These are phyloP conservation scores for Clausena lansium DNA, from an alignment of 345 rosid genomes.

Conservation along the genomic window DNA sequence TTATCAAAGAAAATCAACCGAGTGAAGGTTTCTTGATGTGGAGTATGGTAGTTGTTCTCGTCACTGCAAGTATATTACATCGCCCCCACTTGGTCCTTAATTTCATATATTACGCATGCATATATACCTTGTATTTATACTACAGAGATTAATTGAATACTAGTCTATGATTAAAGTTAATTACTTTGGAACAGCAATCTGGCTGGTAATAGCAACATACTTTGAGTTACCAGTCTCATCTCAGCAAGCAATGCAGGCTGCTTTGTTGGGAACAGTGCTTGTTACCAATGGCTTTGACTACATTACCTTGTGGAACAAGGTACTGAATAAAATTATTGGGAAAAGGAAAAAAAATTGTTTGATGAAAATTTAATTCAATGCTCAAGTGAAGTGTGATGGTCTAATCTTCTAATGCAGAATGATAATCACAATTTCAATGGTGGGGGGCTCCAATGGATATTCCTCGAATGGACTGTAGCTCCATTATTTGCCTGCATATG, in stretches of 20 bases:
- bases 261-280: constrained; percentile 31
- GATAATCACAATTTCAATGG: constrained; percentile 28
- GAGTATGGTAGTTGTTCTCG: constrained; percentile 34
- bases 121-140: too few species aligned
- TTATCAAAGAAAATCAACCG: constrained; percentile 32
- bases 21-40: constrained; percentile 40
- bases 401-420: constrained; percentile 19
- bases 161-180: too few species aligned
- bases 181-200: constrained; percentile 26
- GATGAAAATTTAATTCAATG: neutral
- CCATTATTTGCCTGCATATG: constrained; percentile 27
- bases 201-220: constrained; percentile 34
- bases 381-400: neutral
- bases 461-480: constrained; percentile 35
- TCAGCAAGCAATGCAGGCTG: constrained; percentile 30
- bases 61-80: constrained; percentile 25
- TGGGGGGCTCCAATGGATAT: constrained; percentile 29
- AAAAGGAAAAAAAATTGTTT: neutral
- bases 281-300: constrained; percentile 22
- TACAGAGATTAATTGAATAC: neutral
- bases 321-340: neutral
- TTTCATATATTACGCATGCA: neutral
- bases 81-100: neutral
- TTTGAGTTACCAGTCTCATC: constrained; percentile 37
- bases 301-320: constrained; percentile 33